Evolutionary conservation across 768 basidiomycete species (phyloP).

Genomic region (Tylopilus rubrobrunneus): DNA sequence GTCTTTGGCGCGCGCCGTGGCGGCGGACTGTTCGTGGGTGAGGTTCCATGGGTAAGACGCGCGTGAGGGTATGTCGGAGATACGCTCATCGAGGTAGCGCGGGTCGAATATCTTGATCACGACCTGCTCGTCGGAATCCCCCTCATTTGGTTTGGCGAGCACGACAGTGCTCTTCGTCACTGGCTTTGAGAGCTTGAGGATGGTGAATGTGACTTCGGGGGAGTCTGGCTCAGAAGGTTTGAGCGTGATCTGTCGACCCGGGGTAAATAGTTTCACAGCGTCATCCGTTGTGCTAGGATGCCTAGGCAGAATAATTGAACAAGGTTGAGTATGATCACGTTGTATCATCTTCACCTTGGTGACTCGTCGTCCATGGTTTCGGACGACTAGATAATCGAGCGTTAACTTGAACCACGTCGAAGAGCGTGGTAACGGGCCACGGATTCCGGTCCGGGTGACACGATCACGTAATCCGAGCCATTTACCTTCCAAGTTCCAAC

Average conservation of each 20-base stretch:
- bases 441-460: too few relatives aligned
- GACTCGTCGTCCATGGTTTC: too few relatives aligned
- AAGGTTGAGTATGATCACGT: too few relatives aligned
- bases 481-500: too few relatives aligned
- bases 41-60: neutral
- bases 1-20: neutral
- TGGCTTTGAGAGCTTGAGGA: neutral
- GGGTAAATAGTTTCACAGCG: neutral
- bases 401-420: too few relatives aligned
- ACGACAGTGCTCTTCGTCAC: constrained; percentile 1
- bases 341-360: too few relatives aligned
- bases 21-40: neutral
- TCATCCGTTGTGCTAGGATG: too few relatives aligned
- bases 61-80: neutral
- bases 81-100: constrained; percentile 4
- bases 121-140: neutral
- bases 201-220: neutral
- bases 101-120: constrained; percentile 7
- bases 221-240: neutral
- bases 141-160: neutral
- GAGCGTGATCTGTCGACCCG: neutral
- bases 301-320: too few relatives aligned
- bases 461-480: too few relatives aligned
- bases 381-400: too few relatives aligned
- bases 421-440: too few relatives aligned